Evolutionary conservation across 495 filamentous ascomycete genomes (phyloP).

Genomic region (Rostrohypoxylon terebratum): DNA sequence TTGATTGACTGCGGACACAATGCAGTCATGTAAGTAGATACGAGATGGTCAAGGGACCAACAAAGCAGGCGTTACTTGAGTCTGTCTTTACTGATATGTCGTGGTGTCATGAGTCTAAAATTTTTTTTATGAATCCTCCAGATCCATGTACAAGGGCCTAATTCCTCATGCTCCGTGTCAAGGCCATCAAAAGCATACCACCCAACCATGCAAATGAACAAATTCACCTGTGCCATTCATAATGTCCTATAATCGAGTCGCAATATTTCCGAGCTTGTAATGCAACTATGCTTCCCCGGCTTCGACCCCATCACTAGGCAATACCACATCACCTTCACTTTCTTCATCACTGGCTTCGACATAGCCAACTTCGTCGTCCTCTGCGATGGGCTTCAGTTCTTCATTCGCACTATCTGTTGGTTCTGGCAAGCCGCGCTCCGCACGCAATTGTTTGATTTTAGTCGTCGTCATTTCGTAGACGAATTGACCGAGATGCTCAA

Average conservation of each 20-base stretch:
- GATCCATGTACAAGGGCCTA: conserved; percentile 4
- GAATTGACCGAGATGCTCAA: conserved; percentile 96
- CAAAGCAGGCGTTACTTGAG: not conserved
- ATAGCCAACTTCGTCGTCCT: conserved; percentile 55
- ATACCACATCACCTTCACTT: conserved; percentile 46
- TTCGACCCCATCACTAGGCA: conserved; percentile 15
- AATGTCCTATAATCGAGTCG: not conserved
- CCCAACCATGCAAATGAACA: not conserved
- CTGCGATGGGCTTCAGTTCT: conserved; percentile 43
- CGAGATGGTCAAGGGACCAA: not conserved
- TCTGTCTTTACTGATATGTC: not conserved
- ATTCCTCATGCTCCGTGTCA: conserved; percentile 16
- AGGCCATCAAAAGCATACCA: conserved; percentile 1
- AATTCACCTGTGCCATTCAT: conserved; percentile 18
- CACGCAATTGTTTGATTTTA: conserved; percentile 69
- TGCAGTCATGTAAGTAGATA: not conserved
- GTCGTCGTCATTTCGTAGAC: conserved; percentile 96
- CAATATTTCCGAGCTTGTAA: not conserved
- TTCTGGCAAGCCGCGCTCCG: conserved; percentile 54
- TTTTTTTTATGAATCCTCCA: not conserved
- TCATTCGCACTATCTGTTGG: conserved; percentile 24
- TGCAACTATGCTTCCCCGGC: conserved; percentile 22
- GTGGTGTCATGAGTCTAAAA: conserved; percentile 18
- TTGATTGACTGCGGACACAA: not conserved
- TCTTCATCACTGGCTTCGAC: conserved; percentile 58